Conservation (phyloP, 305 asterid genomes). For the Caryopteris hybrid region DNA sequence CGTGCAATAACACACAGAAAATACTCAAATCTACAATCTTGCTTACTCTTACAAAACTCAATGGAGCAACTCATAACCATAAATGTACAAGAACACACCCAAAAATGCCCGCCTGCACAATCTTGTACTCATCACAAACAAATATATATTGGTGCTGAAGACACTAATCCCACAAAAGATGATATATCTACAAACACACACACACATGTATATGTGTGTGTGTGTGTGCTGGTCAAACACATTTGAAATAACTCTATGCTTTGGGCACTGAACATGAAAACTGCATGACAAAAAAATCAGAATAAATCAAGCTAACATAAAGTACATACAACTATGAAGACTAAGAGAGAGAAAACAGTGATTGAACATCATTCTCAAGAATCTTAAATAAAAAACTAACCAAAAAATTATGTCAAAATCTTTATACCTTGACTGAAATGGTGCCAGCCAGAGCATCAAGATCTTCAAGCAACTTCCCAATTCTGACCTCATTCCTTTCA, state of each 20-base stretch:
- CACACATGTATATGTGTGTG: no score
- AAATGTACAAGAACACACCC: not conserved
- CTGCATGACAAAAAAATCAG: not conserved
- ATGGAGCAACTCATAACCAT: not conserved
- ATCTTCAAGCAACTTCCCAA: constrained; percentile 92
- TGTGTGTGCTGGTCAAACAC: no score
- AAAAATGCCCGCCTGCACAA: not conserved
- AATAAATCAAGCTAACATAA: not conserved
- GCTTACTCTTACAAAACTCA: not conserved
- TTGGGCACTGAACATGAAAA: not conserved
- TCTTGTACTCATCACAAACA: not conserved
- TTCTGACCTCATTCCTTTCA: constrained; percentile 93
- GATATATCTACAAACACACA: not conserved
- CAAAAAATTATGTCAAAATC: not conserved
- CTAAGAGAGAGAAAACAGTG: not conserved
- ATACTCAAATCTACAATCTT: not conserved
- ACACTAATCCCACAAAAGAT: not conserved
- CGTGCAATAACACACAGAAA: not conserved
- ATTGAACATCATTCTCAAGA: not conserved
- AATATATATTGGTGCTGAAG: not conserved
- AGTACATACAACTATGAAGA: not conserved
- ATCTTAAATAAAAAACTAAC: not conserved
- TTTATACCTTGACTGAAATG: constrained; percentile 74
- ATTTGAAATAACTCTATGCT: not conserved
- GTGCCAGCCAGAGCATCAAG: constrained; percentile 96